Conservation (phyloP, 1,284 basidiomycete genomes). For the Flammula alnicola region DNA sequence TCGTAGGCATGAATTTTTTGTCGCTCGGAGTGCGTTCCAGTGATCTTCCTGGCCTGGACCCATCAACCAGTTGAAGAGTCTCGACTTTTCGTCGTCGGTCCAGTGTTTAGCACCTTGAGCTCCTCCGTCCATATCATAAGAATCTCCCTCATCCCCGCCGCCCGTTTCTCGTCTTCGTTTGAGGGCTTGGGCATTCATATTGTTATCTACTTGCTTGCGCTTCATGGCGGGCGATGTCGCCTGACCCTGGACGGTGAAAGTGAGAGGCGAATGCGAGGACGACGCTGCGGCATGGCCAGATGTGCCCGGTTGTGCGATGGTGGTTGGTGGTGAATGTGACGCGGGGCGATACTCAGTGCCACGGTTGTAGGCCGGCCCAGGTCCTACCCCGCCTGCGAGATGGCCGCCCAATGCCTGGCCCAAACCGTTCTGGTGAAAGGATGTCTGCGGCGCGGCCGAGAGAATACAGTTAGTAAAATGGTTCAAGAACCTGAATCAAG, state of each 20-base stretch:
- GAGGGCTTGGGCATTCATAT: conserved; percentile 40
- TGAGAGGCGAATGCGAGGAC: conserved; percentile 37
- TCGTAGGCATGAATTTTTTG: conserved; percentile 78
- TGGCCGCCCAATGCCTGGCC: conserved; percentile 51
- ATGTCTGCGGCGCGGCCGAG: conserved; percentile 36
- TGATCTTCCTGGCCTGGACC: conserved; percentile 69
- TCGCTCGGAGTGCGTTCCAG: conserved; percentile 72
- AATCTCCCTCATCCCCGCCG: conserved; percentile 45
- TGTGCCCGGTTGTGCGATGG: too few species aligned
- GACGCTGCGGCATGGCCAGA: conserved; percentile 38
- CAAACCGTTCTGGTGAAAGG: conserved; percentile 52
- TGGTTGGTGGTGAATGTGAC: conserved; percentile 41
- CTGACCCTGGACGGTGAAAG: conserved; percentile 36
- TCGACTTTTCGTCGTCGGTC: conserved; percentile 79
- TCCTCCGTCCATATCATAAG: conserved; percentile 52
- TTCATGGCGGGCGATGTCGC: conserved; percentile 47
- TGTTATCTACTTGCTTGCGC: conserved; percentile 54
- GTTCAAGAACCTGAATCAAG: conserved; percentile 25
- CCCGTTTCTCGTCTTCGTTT: conserved; percentile 51
- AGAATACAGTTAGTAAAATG: conserved; percentile 29
- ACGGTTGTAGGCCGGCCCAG: conserved; percentile 32
- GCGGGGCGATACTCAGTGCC: conserved; percentile 41
- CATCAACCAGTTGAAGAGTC: conserved; percentile 76
- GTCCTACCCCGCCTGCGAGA: conserved; percentile 38
- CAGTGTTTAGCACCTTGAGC: conserved; percentile 75